A percentile compares a stretch with the other conserved stretches of the same genome.
These are phyloP conservation scores for Cytospora chrysosperma DNA, from an alignment of 2,329 filamentous ascomycete species.

Conservation along the genomic window DNA sequence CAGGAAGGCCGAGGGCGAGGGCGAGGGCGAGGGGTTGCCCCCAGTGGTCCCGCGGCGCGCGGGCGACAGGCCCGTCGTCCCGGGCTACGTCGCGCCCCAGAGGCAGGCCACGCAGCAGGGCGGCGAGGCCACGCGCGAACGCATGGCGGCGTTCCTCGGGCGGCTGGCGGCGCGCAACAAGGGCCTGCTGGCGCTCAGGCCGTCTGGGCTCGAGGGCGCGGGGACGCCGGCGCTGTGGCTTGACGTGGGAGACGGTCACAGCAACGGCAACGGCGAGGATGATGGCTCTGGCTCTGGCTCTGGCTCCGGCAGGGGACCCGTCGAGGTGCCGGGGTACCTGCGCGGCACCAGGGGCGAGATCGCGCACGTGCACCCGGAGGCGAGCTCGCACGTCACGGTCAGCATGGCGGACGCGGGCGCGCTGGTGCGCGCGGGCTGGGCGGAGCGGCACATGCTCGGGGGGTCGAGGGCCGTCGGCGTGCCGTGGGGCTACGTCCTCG, in stretches of 20 bases:
- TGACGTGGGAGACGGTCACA: conserved; percentile 14
- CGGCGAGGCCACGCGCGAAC: conserved; percentile 13
- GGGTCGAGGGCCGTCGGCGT: conserved; percentile 25
- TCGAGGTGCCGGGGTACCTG: conserved; percentile 23
- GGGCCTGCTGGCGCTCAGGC: conserved; percentile 28
- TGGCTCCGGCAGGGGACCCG: too few species aligned
- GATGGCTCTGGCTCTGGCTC: too few species aligned
- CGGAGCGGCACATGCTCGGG: conserved; percentile 39
- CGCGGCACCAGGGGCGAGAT: conserved; percentile 33
- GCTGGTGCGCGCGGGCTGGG: conserved; percentile 39
- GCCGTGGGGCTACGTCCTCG: conserved; percentile 39
- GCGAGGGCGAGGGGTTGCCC: neutral
- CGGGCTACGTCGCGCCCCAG: conserved; percentile 38
- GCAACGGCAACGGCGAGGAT: too few species aligned
- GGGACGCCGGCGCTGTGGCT: conserved; percentile 34
- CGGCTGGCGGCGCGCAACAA: conserved; percentile 31
- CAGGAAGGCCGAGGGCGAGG: too few species aligned
- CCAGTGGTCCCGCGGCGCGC: conserved; percentile 24
- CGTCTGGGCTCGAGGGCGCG: conserved; percentile 36
- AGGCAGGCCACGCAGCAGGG: conserved; percentile 36
- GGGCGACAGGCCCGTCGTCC: conserved; percentile 35
- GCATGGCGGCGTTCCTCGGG: conserved; percentile 32
- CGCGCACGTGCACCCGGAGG: conserved; percentile 40
- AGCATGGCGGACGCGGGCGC: conserved; percentile 38
- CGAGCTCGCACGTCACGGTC: conserved; percentile 39